phyloP scores from a whole-genome alignment of 441 rosid genomes.

The Adansonia grandidieri region DNA sequence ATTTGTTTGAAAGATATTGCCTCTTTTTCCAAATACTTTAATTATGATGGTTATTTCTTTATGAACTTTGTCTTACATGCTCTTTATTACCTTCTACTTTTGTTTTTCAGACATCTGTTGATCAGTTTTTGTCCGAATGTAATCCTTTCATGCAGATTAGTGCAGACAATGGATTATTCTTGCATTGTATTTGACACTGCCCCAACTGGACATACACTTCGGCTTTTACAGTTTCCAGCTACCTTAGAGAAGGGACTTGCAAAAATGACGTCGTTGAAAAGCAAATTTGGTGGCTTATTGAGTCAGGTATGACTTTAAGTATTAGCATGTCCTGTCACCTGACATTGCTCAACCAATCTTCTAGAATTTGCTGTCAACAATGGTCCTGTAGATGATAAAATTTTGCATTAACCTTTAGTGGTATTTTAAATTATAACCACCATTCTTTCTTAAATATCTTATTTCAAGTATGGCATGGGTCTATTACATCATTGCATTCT shows the following conservation, averaged over 20 bases:
- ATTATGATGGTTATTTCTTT: not conserved
- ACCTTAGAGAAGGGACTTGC: constrained; percentile 64
- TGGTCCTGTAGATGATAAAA: not conserved
- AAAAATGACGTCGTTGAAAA: constrained; percentile 72
- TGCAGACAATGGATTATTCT: constrained; percentile 14
- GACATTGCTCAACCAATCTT: not conserved
- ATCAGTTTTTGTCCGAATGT: constrained; percentile 18
- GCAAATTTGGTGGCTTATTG: constrained; percentile 89
- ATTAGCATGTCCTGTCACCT: not conserved
- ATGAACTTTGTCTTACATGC: not conserved
- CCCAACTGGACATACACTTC: constrained; percentile 98
- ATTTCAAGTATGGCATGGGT: not conserved
- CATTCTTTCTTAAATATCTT: not conserved
- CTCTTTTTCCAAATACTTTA: not conserved
- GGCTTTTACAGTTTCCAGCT: constrained; percentile 90
- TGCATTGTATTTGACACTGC: constrained; percentile 86
- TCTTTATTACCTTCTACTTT: not conserved
- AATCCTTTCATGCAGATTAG: constrained; percentile 33
- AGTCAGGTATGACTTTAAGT: constrained; percentile 61
- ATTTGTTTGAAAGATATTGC: not conserved
- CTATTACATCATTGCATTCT: not conserved
- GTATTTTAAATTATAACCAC: not conserved
- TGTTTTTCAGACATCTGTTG: not conserved
- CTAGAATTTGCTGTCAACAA: not conserved
- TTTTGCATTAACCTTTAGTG: not conserved